Evolutionary conservation across 2,329 filamentous ascomycete genomes (phyloP), one percentile per base, ranked within the genome.

Genomic region (Immersiporthe knoxdaviesiana): DNA sequence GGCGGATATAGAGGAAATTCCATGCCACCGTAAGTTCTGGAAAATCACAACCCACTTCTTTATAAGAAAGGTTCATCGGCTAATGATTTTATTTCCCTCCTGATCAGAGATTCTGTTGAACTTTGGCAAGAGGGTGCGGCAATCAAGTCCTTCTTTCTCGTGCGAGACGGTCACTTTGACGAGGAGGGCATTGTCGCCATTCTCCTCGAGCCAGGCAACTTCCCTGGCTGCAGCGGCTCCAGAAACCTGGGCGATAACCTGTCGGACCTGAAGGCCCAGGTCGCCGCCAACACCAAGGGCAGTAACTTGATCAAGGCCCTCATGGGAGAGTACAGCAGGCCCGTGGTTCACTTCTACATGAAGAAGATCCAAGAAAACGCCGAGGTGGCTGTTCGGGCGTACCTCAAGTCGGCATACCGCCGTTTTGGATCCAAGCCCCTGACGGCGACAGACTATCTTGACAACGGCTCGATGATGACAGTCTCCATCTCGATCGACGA

Each of bases 251-350:
- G 85, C n/a, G 92, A 95, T 76, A 95, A 95, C 75, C 81, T 95
- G 68, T 93, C 92, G 41, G 92, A 95, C 75, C 82, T 95, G 44
- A 93, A 93, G 78, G 92, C 92, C 0, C 91, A 94, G 75, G 89
- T 94, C 27, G 91, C 92, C 0, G 91, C 92, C 7, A 95, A 95
- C 73, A 89, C 92, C 73, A 92, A 92, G 71, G 92, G 92, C 4
- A 93, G 93, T 74, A 88, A 87, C 61, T 81, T 93, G 27, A 94
- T 94, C 71, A 85, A 84, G 52, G 84, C 86, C 0, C 81, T 94
- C 1, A 92, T 94, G 72, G 84, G 87, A 16, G 92, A 94, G 73
- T 94, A 93, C 72, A 88, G 88, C 10, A 88, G 91, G 71, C 83
- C 88, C 1, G 89, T 91, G 0, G 92, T 94, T 0, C 88, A 92